Conservation (phyloP, 805 yeast species). For the Hanseniaspora taiwanica region DNA sequence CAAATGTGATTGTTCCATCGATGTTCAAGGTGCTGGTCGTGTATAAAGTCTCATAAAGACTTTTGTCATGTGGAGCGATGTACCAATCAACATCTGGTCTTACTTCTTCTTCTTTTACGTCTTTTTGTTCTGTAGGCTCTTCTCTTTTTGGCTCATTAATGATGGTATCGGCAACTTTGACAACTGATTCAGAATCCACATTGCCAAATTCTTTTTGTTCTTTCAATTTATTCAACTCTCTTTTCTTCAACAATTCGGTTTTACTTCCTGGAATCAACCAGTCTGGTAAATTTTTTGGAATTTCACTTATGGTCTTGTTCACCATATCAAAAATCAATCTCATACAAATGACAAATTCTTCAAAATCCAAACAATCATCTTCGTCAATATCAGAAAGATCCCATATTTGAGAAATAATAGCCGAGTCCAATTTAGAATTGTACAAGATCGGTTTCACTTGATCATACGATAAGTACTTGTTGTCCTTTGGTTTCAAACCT, state of each 20-base stretch:
- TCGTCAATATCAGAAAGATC: slow-evolving; percentile 83
- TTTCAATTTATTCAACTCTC: slow-evolving; percentile 40
- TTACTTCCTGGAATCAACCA: slow-evolving; percentile 92
- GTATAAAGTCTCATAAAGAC: slow-evolving; percentile 68
- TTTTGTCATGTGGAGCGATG: slow-evolving; percentile 76
- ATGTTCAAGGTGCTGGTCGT: slow-evolving; percentile 37
- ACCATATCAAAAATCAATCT: slow-evolving; percentile 83
- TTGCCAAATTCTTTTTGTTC: slow-evolving; percentile 15
- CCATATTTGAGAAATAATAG: slow-evolving; percentile 78
- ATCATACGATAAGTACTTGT: slow-evolving; percentile 65
- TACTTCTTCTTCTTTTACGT: neutral
- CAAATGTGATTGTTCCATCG: slow-evolving; percentile 77
- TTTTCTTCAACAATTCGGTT: slow-evolving; percentile 74
- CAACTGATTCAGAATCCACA: neutral
- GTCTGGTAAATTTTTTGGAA: slow-evolving; percentile 68
- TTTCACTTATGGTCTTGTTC: slow-evolving; percentile 46
- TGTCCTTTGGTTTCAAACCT: slow-evolving; percentile 71
- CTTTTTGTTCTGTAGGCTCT: neutral
- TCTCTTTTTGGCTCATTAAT: neutral
- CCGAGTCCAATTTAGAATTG: slow-evolving; percentile 71
- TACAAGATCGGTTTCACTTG: slow-evolving; percentile 76
- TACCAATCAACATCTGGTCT: slow-evolving; percentile 73
- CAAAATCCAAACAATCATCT: slow-evolving; percentile 88
- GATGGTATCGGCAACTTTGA: slow-evolving; percentile 1
- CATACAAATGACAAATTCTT: slow-evolving; percentile 97